phyloP scores from a whole-genome alignment of 371 early-diverging fungal genomes.

The Mortierella sp. region DNA sequence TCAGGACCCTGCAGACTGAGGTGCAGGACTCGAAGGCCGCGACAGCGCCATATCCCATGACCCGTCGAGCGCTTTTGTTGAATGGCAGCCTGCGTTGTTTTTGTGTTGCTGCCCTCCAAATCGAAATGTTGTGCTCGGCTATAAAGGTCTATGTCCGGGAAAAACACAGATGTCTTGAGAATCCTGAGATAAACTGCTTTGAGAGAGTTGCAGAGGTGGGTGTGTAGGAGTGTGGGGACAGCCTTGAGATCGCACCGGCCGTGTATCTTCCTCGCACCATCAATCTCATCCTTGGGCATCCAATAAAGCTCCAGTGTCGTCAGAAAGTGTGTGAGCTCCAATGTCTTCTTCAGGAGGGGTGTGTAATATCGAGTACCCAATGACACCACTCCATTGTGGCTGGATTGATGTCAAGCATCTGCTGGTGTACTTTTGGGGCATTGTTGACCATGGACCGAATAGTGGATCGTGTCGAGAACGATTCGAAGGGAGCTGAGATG shows the following conservation, averaged over 20 bases:
- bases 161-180: too few species aligned
- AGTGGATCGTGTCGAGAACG: background rate
- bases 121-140: too few species aligned
- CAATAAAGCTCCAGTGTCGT: background rate
- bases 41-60: background rate
- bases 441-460: background rate
- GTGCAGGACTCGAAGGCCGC: background rate
- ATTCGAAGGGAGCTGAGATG: background rate
- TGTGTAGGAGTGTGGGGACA: too few species aligned
- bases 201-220: too few species aligned
- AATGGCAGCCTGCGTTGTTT: too few species aligned
- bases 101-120: too few species aligned
- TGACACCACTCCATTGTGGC: background rate
- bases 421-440: background rate
- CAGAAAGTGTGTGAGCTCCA: background rate
- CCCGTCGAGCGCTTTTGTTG: background rate
- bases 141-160: too few species aligned
- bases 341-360: background rate
- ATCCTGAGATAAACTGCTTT: too few species aligned
- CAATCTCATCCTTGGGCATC: too few species aligned
- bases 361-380: background rate
- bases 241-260: too few species aligned
- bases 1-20: background rate
- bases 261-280: too few species aligned
- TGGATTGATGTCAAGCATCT: background rate